Evolutionary conservation across 208 protist species (phyloP).

Genomic region (Borovskyia barvae): DNA sequence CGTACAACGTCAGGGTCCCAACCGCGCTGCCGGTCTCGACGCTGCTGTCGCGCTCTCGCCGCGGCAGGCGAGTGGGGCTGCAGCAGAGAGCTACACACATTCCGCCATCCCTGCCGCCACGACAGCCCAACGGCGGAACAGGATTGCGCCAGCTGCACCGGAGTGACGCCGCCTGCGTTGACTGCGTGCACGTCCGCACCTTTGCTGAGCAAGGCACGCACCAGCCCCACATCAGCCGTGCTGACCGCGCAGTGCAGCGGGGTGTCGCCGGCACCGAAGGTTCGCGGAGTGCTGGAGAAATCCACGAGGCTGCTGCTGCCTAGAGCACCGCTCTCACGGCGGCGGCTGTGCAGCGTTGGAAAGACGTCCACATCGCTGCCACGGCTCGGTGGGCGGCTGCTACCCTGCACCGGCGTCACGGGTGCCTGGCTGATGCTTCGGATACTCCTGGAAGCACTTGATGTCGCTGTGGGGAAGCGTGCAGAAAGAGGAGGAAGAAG

Average conservation of each 20-base stretch:
- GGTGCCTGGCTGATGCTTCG: neutral
- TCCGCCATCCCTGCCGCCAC: constrained; percentile 21
- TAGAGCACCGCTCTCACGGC: neutral
- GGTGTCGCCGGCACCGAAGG: constrained; percentile 25
- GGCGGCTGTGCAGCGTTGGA: neutral
- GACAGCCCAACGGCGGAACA: neutral
- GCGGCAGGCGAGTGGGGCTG: constrained; percentile 4
- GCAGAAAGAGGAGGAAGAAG: no score
- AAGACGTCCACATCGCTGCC: neutral
- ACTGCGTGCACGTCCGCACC: constrained; percentile 39
- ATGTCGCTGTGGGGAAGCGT: no score
- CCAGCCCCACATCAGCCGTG: constrained; percentile 43
- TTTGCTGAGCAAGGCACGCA: constrained; percentile 55
- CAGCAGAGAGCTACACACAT: constrained; percentile 14
- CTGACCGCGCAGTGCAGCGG: constrained; percentile 68
- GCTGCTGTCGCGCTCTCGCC: constrained; percentile 1
- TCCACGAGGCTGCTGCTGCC: neutral
- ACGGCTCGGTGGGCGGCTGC: neutral
- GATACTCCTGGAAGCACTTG: neutral
- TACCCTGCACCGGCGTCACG: neutral
- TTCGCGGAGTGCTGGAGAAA: neutral
- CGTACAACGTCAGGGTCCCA: constrained; percentile 17
- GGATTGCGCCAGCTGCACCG: constrained; percentile 17
- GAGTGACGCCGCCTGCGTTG: constrained; percentile 5
- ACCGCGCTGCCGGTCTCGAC: neutral